Base-by-base conservation (phyloP, 2,329 filamentous ascomycete genomes). In the Alternaria viburni region DNA sequence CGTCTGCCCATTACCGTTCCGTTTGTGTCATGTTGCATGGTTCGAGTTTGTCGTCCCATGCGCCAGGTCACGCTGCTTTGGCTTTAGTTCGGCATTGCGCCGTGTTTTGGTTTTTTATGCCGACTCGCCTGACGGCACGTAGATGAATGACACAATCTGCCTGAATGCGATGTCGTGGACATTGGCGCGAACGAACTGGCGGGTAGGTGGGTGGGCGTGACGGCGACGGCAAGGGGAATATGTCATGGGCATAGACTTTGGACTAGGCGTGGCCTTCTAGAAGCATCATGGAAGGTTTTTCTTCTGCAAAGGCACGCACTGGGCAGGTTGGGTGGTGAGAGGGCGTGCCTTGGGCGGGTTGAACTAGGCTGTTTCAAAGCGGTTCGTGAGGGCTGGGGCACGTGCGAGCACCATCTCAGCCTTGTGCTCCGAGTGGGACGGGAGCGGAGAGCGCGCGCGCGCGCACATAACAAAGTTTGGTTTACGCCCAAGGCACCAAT, bases 321-420 rank as follows among this genome's bases (percentile, higher is more conserved):
- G 49, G 49, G 28, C 44, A 44, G 57, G 41, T 23, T 56, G 61
- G 47, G 41, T 59, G 54, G 58, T 58, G 49, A 23, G 21, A 36
- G 47, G 30, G 32, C 43, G 46, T 50, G 43, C 43, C 26, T 43
- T 57, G 60, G 44, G 61, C 57, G 57, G 57, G 54, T 52, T 36
- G 21, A 21, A 43, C 54, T 59, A 62, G 46, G 59, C 63, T 55
- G 68, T 70, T 66, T 72, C 70, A 69, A 66, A 57, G 52, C 49
- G 9, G 61, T 64, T 64, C 57, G 46, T 47, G 54, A 30, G 10
- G 45, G 44, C 55, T 32, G 50, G 56, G 55, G 59, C 51, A 50
- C 56, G 36, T 44, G 36, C 57, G 32, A 36, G 32, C 32, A 59
- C 41, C 57, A 45, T 46, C 21, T 46, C 57, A 59, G 57, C 57